Percentiles rank a stretch among this genome's conserved stretches.
phyloP scores from a whole-genome alignment of 1,284 basidiomycete species.

The Spongiforma sp. region DNA sequence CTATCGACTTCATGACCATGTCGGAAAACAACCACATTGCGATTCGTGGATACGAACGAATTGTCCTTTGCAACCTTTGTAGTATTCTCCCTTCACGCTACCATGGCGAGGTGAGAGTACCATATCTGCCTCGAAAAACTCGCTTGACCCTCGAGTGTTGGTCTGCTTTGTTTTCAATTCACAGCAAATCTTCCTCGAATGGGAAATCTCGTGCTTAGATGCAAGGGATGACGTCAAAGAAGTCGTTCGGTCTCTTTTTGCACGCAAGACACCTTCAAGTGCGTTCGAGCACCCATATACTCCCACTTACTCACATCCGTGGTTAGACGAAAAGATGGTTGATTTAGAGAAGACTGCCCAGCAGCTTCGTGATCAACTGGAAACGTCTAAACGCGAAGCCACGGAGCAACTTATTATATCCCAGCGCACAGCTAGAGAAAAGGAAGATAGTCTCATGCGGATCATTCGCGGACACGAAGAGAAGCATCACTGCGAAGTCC shows the following conservation, averaged over 20 bases:
- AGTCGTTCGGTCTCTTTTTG: not conserved
- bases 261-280: not conserved
- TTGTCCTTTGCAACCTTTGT: not conserved
- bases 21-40: not conserved
- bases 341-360: not conserved
- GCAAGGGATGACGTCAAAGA: not conserved
- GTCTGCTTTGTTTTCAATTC: too few species aligned
- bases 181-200: too few species aligned
- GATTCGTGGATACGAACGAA: not conserved
- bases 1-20: too few species aligned
- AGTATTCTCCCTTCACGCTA: not conserved
- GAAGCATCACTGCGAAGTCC: constrained; percentile 1
- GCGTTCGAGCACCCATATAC: not conserved
- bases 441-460: too few species aligned
- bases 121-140: too few species aligned
- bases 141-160: too few species aligned
- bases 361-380: not conserved
- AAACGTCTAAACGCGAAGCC: too few species aligned
- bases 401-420: too few species aligned
- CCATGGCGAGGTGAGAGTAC: not conserved
- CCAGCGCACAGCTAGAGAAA: too few species aligned
- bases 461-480: not conserved
- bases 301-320: not conserved
- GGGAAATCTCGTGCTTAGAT: too few species aligned
- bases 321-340: not conserved